Base-by-base conservation (phyloP, 495 filamentous ascomycete genomes). In the Entonaema liquescens region DNA sequence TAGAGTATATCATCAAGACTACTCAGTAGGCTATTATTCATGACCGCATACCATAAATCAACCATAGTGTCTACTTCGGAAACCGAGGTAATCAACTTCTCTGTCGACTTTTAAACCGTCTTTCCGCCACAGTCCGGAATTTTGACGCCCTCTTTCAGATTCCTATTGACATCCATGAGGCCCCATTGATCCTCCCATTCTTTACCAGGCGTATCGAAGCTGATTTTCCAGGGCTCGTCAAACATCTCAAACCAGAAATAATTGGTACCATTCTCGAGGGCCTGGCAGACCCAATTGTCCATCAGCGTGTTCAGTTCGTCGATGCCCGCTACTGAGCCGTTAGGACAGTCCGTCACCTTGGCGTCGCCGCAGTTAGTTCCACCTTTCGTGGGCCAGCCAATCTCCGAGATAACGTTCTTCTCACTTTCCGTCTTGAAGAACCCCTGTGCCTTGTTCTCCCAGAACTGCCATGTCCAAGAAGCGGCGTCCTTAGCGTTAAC, bases 211-310 rank as follows among this genome's bases (percentile, higher is more conserved):
- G 79, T 83, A 76, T 99, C 90, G 78, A 87, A 96, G 25, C 71
- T 66, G 25, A 91, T 80, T 81, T 98, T 98, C 95, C 95, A 99
- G 2, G 94, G 93, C 80, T 97, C 94, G 74, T 97, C 94, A 74
- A 97, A 98, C 15, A 93, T 93, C 78, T 93, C 91, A 74, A 97
- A 97, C 95, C 94, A 98, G 76, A 97, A 98, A 77, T 97, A 99
- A 42, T 94, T 88, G 0, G 93, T 98, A 63, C 89, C 90, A 68
- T 95, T 94, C 35, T 81, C 79, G 75, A 97, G 77, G 31, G 90
- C 87, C 75, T 88, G 85, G 79, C 95, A 99, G 3, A 99, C 87
- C 87, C 92, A 99, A 59, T 88, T 88, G 5, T 87, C 80, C 91
- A 99, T 91, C 76, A 97, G 94, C 13, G 80, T 81, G 73, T 98